These are phyloP conservation scores for Solanum hybrid DNA, from an alignment of 305 asterid genomes.

Conservation along the genomic window DNA sequence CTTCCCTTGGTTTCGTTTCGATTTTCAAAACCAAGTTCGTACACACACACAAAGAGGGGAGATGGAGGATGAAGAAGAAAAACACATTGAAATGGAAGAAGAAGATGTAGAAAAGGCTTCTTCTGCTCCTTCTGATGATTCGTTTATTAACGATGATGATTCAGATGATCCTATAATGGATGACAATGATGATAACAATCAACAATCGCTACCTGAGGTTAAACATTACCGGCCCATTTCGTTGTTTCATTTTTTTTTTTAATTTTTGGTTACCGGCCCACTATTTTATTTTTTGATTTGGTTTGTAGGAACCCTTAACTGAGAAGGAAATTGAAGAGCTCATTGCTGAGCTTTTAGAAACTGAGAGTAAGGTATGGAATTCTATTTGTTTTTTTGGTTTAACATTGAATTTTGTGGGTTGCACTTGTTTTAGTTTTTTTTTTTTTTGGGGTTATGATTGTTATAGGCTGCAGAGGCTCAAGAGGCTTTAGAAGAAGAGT, in stretches of 20 bases:
- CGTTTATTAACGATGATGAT: conserved; percentile 1
- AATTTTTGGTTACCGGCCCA: too few species aligned
- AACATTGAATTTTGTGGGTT: conserved; percentile 7
- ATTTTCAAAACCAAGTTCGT: neutral
- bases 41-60: neutral
- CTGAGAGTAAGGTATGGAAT: conserved; percentile 66
- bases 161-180: neutral
- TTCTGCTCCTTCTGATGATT: neutral
- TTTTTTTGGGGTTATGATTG: neutral
- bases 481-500: conserved; percentile 87
- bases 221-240: neutral
- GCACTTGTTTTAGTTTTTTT: neutral
- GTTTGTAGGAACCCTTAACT: conserved; percentile 66
- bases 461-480: conserved; percentile 94
- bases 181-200: neutral
- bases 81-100: neutral
- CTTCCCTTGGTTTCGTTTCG: neutral
- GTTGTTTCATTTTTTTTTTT: neutral
- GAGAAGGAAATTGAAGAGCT: conserved; percentile 85
- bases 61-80: neutral
- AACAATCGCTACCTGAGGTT: neutral
- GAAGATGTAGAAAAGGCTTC: neutral
- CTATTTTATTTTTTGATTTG: neutral
- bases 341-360: conserved; percentile 75
- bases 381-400: neutral